phyloP scores from a whole-genome alignment of 1,284 basidiomycete genomes.

The Trametes polyzona region DNA sequence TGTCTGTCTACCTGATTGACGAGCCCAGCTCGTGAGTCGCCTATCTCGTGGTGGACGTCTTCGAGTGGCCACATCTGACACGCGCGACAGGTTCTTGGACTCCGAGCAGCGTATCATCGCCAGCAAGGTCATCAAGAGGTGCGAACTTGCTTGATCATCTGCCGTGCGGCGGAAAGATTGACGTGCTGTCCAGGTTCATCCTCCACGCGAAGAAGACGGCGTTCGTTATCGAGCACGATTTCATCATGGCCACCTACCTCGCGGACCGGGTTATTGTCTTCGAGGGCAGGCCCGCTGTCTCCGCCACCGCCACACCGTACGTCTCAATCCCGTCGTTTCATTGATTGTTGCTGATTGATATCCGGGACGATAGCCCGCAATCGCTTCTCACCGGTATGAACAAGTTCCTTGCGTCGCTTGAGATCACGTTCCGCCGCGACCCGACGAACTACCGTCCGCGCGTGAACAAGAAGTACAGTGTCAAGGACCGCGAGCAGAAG shows the following conservation, averaged over 20 bases:
- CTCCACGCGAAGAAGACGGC: conserved; percentile 95
- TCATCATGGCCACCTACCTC: conserved; percentile 96
- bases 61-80: conserved; percentile 4
- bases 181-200: conserved; percentile 65
- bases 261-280: conserved; percentile 98
- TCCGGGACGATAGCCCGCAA: conserved; percentile 61
- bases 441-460: conserved; percentile 93
- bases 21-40: conserved; percentile 69
- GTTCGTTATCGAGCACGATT: conserved; percentile 98
- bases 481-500: conserved; percentile 96
- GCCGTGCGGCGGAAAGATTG: background rate
- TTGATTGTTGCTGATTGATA: background rate
- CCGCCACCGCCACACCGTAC: conserved; percentile 86
- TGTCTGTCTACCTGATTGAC: conserved; percentile 86
- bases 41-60: background rate
- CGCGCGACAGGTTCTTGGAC: conserved; percentile 78
- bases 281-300: conserved; percentile 81
- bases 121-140: conserved; percentile 96
- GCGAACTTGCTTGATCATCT: conserved; percentile 21
- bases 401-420: conserved; percentile 88
- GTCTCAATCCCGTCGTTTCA: conserved; percentile 36
- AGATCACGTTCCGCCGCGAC: conserved; percentile 96
- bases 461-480: conserved; percentile 92
- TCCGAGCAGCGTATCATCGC: conserved; percentile 98
- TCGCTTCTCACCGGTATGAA: conserved; percentile 89